Evolutionary conservation across 768 basidiomycete genomes (phyloP).

Genomic region (Russula foetens): DNA sequence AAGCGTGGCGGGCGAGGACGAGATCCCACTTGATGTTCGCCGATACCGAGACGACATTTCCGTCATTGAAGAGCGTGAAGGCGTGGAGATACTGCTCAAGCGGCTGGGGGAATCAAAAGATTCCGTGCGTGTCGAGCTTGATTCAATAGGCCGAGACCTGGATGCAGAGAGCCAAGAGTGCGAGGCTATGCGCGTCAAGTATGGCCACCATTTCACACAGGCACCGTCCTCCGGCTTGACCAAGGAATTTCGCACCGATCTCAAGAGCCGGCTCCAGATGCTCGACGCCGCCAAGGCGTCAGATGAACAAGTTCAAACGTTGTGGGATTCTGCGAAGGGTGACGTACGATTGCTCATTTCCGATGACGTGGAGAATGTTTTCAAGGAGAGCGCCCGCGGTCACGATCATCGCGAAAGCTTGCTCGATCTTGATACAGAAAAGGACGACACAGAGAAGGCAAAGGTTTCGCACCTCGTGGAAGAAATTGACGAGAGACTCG

Average conservation of each 20-base stretch:
- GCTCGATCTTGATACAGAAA: constrained; percentile 68
- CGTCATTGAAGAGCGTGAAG: constrained; percentile 58
- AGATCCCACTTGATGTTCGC: constrained; percentile 62
- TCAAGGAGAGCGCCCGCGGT: constrained; percentile 42
- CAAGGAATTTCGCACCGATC: constrained; percentile 62
- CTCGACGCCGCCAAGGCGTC: constrained; percentile 72
- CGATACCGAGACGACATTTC: constrained; percentile 70
- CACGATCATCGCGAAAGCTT: constrained; percentile 36
- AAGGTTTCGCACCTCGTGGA: constrained; percentile 59
- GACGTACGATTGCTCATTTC: constrained; percentile 61
- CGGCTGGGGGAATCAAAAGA: constrained; percentile 54
- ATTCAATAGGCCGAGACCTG: constrained; percentile 53
- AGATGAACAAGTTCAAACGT: constrained; percentile 60
- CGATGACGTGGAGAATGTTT: constrained; percentile 53
- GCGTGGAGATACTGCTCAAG: constrained; percentile 53
- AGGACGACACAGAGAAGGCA: constrained; percentile 57
- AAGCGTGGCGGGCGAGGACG: constrained; percentile 50
- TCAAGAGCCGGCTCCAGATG: constrained; percentile 65
- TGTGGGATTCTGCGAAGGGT: constrained; percentile 63
- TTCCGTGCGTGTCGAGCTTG: constrained; percentile 51
- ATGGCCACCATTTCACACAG: constrained; percentile 82
- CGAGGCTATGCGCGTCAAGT: constrained; percentile 81
- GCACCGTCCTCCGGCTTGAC: constrained; percentile 69
- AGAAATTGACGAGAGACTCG: constrained; percentile 74
- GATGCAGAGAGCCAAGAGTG: constrained; percentile 83